phyloP scores from a whole-genome alignment of 2,329 filamentous ascomycete genomes.

The Thielaviopsis euricoi region DNA sequence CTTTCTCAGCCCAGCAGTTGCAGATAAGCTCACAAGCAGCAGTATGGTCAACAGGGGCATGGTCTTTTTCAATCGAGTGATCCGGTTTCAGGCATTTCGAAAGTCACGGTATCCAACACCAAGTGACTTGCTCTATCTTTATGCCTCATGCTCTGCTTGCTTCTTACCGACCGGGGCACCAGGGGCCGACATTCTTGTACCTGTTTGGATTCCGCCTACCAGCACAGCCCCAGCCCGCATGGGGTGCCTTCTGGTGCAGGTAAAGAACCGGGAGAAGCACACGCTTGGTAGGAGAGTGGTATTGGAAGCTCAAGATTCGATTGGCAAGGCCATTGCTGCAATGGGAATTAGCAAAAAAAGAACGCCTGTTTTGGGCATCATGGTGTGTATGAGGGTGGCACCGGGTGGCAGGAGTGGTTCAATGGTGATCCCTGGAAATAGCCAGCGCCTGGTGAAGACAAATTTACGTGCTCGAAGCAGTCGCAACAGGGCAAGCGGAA shows the following conservation, averaged over 20 bases:
- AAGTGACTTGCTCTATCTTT: neutral
- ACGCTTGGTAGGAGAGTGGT: neutral
- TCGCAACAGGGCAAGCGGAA: neutral
- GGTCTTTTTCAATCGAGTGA: neutral
- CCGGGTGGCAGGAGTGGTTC: neutral
- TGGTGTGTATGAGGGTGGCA: neutral
- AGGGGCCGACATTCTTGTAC: neutral
- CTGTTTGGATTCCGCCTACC: neutral
- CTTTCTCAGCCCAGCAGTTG: neutral
- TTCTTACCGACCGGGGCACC: neutral
- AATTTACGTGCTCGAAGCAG: no score
- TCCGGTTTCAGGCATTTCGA: neutral
- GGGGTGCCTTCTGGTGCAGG: neutral
- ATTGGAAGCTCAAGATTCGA: neutral
- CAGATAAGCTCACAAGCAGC: neutral
- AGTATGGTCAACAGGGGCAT: neutral
- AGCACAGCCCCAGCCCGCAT: neutral
- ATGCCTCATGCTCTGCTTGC: neutral
- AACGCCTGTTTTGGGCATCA: neutral
- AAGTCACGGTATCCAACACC: neutral
- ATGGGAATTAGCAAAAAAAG: neutral
- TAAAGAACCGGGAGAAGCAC: neutral
- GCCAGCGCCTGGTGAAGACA: no score
- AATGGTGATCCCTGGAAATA: neutral
- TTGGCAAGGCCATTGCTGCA: neutral